phyloP scores from a whole-genome alignment of 2,329 filamentous ascomycete genomes.

The Cladophialophora immunda region DNA sequence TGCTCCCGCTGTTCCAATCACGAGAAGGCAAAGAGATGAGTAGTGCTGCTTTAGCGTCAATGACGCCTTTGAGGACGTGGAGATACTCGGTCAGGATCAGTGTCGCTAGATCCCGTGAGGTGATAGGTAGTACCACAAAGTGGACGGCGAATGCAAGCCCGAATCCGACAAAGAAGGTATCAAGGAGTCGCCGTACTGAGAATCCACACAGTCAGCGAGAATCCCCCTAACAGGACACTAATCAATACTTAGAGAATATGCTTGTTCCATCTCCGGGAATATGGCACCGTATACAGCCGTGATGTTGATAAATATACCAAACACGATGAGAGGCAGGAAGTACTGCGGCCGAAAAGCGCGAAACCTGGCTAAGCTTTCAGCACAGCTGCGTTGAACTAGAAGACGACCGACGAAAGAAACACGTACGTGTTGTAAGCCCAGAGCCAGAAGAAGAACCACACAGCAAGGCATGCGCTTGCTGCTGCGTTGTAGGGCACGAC shows the following conservation, averaged over 20 bases:
- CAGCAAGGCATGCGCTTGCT: slow-evolving; percentile 72
- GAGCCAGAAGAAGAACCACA: slow-evolving; percentile 77
- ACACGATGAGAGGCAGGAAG: slow-evolving; percentile 73
- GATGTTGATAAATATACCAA: slow-evolving; percentile 73
- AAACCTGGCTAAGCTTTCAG: slow-evolving; percentile 50
- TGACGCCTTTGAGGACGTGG: slow-evolving; percentile 61
- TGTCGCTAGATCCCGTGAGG: slow-evolving; percentile 71
- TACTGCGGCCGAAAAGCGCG: slow-evolving; percentile 73
- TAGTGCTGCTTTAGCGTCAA: slow-evolving; percentile 71
- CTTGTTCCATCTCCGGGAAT: slow-evolving; percentile 61
- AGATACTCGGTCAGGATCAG: slow-evolving; percentile 67
- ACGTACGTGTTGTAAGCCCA: slow-evolving; percentile 36
- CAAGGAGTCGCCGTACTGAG: slow-evolving; percentile 64
- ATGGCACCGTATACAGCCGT: slow-evolving; percentile 68
- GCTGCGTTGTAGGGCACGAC: slow-evolving; percentile 71
- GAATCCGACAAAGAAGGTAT: slow-evolving; percentile 71
- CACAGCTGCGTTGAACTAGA: neutral
- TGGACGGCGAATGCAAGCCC: slow-evolving; percentile 70
- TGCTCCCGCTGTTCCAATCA: slow-evolving; percentile 51
- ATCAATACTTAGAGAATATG: slow-evolving; percentile 23
- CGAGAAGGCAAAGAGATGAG: slow-evolving; percentile 53
- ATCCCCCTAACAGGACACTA: neutral
- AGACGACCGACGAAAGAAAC: neutral
- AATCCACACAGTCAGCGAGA: slow-evolving; percentile 3
- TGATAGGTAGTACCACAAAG: slow-evolving; percentile 72